Base-by-base conservation (phyloP, 345 rosid species). In the Stellera chamaejasme region DNA sequence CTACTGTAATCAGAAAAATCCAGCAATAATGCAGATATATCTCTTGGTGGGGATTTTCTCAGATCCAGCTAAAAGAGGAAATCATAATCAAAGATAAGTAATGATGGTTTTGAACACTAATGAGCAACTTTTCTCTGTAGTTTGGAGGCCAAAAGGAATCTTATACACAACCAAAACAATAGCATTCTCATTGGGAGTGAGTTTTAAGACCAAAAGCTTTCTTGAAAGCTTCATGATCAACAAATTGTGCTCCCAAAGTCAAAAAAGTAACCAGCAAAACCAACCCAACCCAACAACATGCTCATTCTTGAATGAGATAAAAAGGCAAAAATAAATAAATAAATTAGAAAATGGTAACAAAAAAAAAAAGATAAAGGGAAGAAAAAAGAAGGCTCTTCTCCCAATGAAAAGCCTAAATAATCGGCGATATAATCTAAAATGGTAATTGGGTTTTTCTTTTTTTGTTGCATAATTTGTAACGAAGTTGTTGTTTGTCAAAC, bases 241-340 rank as follows among this genome's bases (percentile, higher is more conserved):
- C 70, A 51, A 66, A 58, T 43, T 61, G 66, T 42, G 9, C 67
- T 72, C 71, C 50, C 63, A n/a, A 68, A 82, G 77, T 80, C 71
- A 78, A 75, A 82, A 76, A 79, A 50, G 74, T 60, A 54, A 56
- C 47, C 4, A 55, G 45, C 51, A 70, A 68, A 8, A 75, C 65
- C 70, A 74, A 50, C 66, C 65, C 70, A 74, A 50, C 66, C 64
- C 73, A 66, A 60, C 73, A 66, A 60, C 68, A 68, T 66, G 72
- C 59, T 59, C 61, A 53, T 69, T 43, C 66, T 49, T 59, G 54
- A 45, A 68, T 49, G 63, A 54, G 55, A 59, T 25, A 32, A 5
- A 32, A 32, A 32, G 9, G 9, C 5, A 32, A 32, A 32, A 32
- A 32, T 4, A 32, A 69, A 9, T 13, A 52, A 64, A 46, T 19